Conservation (phyloP, 495 filamentous ascomycete species). For the Immersiella caudata region DNA sequence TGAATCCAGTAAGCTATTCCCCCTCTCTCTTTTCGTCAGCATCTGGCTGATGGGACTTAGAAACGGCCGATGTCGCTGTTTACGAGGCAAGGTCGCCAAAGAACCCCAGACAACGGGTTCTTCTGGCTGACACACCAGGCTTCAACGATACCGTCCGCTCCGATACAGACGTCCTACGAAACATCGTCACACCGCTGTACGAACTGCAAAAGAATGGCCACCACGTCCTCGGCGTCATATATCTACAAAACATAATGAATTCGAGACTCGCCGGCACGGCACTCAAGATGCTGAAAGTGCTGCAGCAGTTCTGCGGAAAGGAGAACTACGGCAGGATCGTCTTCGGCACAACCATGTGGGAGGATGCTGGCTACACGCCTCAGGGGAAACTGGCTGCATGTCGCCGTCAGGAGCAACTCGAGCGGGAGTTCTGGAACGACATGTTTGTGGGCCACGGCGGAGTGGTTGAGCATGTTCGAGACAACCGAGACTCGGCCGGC, state of each 20-base stretch:
- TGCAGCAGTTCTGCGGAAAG: not conserved
- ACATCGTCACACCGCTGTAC: not conserved
- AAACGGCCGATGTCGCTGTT: no score
- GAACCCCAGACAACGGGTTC: not conserved
- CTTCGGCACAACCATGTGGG: slow-evolving; percentile 1
- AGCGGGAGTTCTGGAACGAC: no score
- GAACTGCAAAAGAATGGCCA: not conserved
- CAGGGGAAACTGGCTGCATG: no score
- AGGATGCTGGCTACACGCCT: not conserved
- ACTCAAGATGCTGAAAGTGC: not conserved
- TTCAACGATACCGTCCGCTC: not conserved
- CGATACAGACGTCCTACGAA: not conserved
- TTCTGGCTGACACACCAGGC: not conserved
- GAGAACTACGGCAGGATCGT: not conserved
- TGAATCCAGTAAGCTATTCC: no score
- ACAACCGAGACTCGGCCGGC: no score
- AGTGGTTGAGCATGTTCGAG: no score
- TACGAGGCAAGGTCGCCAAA: not conserved
- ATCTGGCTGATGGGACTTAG: no score
- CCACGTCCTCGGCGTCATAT: no score
- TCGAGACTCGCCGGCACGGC: slow-evolving; percentile 1
- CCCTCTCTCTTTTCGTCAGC: no score
- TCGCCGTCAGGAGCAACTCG: no score
- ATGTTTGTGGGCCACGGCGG: no score
- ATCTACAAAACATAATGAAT: not conserved